Base-by-base conservation (phyloP, 441 rosid genomes). In the Euphorbia celastroides region DNA sequence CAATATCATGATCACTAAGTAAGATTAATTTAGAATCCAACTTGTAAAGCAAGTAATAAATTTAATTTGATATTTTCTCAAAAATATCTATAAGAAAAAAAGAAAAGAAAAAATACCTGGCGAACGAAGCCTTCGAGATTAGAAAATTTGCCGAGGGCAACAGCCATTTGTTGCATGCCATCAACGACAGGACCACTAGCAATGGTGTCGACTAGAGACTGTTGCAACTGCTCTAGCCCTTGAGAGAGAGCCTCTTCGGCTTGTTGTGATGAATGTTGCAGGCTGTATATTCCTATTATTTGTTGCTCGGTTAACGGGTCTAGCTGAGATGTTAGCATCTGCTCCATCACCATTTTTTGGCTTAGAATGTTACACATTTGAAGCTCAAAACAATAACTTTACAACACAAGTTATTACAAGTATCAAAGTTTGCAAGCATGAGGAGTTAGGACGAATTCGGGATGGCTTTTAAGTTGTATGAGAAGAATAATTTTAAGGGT, bases 281-380 rank as follows among this genome's bases (percentile, higher is more conserved):
- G 70, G 36, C 82, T 93, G 65, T 90, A 94, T 19, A 92, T 88
- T 14, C 94, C 98, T 67, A 94, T 70, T 42, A 94, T 71, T 42
- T 94, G 99, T 65, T 92, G 96, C 72, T 94, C 98, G 28, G 94
- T 88, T 38, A 94, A 73, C 19, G 96, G 97, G 79, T 94, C 99
- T 32, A 94, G 75, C 30, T 92, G 97, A 57, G 69, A 77, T 66
- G 83, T 69, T 67, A 84, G 67, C 56, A 94, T 86, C 99, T 94
- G 75, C 54, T 28, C 30, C 62, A 74, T 34, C 38, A 34, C n/a
- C n/a, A n/a, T n/a, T n/a, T 34, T 34, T 34, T 34, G 38, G 38
- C 4, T 3, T 3, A 34, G 44, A 4, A 38, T 7, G 44, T 38
- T 38, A 38, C 5, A 9, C 8, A 3, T 38, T 38, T 6, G 10